Evolutionary conservation across 1,139 yeast genomes (phyloP).

Genomic region (Hansenula anomala): DNA sequence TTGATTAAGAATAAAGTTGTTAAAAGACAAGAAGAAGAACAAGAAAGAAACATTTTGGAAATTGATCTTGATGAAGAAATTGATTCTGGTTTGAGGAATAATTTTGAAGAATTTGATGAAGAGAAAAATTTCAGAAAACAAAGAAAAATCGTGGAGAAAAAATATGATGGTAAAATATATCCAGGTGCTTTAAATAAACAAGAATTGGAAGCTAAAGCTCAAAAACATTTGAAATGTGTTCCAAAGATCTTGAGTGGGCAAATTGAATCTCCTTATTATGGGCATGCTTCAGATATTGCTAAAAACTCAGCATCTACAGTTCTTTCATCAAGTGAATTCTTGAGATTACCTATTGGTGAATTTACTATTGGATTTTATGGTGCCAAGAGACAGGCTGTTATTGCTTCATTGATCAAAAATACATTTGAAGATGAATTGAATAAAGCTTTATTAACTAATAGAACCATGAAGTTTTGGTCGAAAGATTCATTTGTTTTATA

Average conservation of each 20-base stretch:
- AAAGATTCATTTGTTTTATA: conserved; percentile 48
- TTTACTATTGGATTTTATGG: conserved; percentile 66
- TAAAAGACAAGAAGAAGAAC: not conserved
- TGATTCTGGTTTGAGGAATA: conserved; percentile 8
- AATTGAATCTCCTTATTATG: conserved; percentile 43
- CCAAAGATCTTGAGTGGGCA: conserved; percentile 41
- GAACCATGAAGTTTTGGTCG: conserved; percentile 59
- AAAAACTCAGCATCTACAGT: conserved; percentile 35
- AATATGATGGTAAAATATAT: conserved; percentile 10
- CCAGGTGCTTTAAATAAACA: conserved; percentile 14
- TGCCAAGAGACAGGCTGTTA: conserved; percentile 45
- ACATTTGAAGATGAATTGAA: conserved; percentile 28
- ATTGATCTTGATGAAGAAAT: conserved; percentile 10
- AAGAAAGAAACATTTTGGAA: not conserved
- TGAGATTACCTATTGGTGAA: conserved; percentile 39
- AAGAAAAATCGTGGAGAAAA: conserved; percentile 6
- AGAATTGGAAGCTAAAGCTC: conserved; percentile 26
- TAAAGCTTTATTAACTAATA: conserved; percentile 27
- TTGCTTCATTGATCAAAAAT: conserved; percentile 36
- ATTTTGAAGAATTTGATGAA: conserved; percentile 17
- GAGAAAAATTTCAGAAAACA: conserved; percentile 10
- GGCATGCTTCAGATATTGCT: conserved; percentile 38
- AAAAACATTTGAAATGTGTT: conserved; percentile 30
- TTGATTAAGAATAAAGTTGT: conserved; percentile 4
- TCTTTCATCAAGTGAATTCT: conserved; percentile 44